These are phyloP conservation scores for Exophiala xenobiotica DNA, from an alignment of 2,329 filamentous ascomycete genomes.

Conservation along the genomic window DNA sequence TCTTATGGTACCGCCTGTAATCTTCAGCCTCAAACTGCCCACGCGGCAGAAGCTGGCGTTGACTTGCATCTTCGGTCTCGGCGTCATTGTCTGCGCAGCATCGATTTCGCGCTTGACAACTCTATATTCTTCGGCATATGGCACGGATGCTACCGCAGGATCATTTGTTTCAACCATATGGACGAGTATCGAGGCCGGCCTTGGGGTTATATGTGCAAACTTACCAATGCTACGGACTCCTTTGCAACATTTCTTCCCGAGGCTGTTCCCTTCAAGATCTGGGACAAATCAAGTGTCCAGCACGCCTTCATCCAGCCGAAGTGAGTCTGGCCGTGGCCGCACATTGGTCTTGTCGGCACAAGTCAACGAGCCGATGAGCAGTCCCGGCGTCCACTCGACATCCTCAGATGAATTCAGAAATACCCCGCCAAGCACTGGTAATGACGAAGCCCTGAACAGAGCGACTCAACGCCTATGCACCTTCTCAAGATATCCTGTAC, in stretches of 20 bases:
- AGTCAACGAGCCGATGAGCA: background rate
- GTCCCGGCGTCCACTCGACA: no score
- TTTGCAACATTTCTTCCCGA: slow-evolving; percentile 29
- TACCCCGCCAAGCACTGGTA: no score
- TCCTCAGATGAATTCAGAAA: no score
- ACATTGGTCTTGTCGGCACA: slow-evolving; percentile 3
- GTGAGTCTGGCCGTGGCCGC: slow-evolving; percentile 2
- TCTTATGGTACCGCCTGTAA: slow-evolving; percentile 36
- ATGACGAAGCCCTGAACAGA: no score
- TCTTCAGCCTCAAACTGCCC: slow-evolving; percentile 35
- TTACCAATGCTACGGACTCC: slow-evolving; percentile 40
- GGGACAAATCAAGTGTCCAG: slow-evolving; percentile 13
- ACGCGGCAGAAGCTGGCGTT: slow-evolving; percentile 52
- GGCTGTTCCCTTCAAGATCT: slow-evolving; percentile 17
- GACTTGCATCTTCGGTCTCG: slow-evolving; percentile 40
- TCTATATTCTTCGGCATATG: slow-evolving; percentile 31
- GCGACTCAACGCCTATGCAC: no score
- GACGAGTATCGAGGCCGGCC: slow-evolving; percentile 40
- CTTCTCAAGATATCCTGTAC: no score
- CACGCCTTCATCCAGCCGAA: slow-evolving; percentile 4
- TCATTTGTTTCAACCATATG: slow-evolving; percentile 37
- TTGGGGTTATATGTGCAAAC: slow-evolving; percentile 41
- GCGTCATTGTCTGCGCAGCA: slow-evolving; percentile 27
- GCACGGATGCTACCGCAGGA: slow-evolving; percentile 31
- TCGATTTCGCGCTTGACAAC: slow-evolving; percentile 38